Percentiles rank a stretch among this genome's conserved stretches.
These are phyloP conservation scores for Rhinocladiella similis DNA, from an alignment of 2,329 filamentous ascomycete species.

Conservation along the genomic window DNA sequence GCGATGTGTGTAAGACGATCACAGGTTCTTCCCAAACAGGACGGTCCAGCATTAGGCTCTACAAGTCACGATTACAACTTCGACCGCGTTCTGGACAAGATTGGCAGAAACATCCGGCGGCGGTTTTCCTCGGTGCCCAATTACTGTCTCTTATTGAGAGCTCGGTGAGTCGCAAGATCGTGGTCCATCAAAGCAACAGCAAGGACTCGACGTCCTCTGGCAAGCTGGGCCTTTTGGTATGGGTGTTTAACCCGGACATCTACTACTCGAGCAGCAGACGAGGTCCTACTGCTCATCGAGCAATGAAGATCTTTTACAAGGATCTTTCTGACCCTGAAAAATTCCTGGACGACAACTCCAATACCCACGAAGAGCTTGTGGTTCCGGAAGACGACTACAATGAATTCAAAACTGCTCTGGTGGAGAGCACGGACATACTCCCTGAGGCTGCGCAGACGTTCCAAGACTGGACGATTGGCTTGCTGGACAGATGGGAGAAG, in stretches of 20 bases:
- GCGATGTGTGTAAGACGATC: conserved; percentile 39
- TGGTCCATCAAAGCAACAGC: conserved; percentile 42
- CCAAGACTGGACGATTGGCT: conserved; percentile 56
- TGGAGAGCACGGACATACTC: conserved; percentile 46
- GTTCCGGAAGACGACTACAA: conserved; percentile 33
- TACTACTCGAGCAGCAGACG: conserved; percentile 52
- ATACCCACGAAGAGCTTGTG: conserved; percentile 52
- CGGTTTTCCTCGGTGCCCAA: conserved; percentile 52
- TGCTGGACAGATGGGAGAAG: conserved; percentile 49
- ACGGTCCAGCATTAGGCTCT: conserved; percentile 36
- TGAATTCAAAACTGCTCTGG: conserved; percentile 36
- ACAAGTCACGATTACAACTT: conserved; percentile 49
- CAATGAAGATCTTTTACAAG: conserved; percentile 60
- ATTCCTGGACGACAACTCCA: conserved; percentile 38
- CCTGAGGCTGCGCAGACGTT: conserved; percentile 53
- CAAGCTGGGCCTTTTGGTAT: conserved; percentile 37
- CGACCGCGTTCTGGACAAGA: conserved; percentile 26
- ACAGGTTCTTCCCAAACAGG: conserved; percentile 33
- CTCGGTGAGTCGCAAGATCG: conserved; percentile 57
- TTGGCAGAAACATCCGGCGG: conserved; percentile 35
- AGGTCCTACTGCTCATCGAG: conserved; percentile 42
- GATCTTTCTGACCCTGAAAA: conserved; percentile 34
- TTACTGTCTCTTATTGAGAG: conserved; percentile 58
- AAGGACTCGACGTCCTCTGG: neutral
- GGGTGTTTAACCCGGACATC: conserved; percentile 63